A percentile compares a stretch with the other conserved stretches of the same genome.
These are phyloP conservation scores for Fusarium redolens DNA, from an alignment of 2,329 filamentous ascomycete species.

Conservation along the genomic window DNA sequence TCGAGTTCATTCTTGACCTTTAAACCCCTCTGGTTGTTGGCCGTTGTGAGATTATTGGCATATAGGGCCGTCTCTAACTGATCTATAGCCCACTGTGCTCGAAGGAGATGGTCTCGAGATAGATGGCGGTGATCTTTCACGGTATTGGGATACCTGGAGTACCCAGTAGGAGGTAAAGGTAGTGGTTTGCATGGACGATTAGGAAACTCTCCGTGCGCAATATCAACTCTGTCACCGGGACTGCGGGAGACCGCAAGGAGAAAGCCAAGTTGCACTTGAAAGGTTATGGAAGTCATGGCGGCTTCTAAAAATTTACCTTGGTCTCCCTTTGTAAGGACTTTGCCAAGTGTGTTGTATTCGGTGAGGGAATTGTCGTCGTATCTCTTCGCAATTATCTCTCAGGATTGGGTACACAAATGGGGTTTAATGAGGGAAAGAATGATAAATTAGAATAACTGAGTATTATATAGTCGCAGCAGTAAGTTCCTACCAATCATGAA, in stretches of 20 bases:
- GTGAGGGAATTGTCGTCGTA: background rate
- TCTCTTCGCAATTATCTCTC: background rate
- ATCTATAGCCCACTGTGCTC: conserved; percentile 13
- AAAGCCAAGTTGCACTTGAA: conserved; percentile 9
- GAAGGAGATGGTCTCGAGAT: background rate
- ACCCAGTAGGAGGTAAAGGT: background rate
- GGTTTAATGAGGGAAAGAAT: background rate
- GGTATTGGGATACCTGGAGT: background rate
- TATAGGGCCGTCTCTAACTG: background rate
- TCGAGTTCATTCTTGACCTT: background rate
- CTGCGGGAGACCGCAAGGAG: conserved; percentile 2
- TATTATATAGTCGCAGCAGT: background rate
- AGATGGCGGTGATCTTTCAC: background rate
- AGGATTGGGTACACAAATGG: background rate
- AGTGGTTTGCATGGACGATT: background rate
- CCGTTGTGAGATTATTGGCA: background rate
- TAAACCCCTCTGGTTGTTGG: background rate
- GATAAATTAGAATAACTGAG: background rate
- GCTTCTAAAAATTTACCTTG: background rate
- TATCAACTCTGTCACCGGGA: background rate
- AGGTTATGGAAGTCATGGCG: background rate
- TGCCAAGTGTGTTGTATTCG: background rate
- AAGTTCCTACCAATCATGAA: background rate
- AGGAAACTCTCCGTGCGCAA: background rate
- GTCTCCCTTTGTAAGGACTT: background rate